Evolutionary conservation across 2,329 filamentous ascomycete genomes (phyloP), one percentile per base, ranked within the genome.

Genomic region (Phialophora macrospora): DNA sequence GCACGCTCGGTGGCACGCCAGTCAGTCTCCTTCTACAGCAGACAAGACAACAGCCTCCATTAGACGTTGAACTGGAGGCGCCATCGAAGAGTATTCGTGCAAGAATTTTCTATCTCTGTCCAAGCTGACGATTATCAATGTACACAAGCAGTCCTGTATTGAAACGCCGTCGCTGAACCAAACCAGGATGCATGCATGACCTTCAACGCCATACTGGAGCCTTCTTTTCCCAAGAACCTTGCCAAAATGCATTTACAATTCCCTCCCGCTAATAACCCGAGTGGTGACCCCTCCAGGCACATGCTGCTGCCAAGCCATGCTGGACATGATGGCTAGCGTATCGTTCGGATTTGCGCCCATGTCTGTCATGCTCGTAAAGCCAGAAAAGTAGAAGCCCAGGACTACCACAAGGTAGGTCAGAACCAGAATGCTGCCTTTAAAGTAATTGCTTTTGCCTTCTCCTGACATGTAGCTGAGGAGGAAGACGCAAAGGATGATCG

Each of bases 391-490:
- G 81, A 96, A 99, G 1, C 95, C 95, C 52, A 92, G 87, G 30
- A 97, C 82, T 56, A 99, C 92, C 30, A 98, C 95, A 26, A 98
- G 79, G 77, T 99, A 99, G 38, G 92, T 95, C 58, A 99, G 82
- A 69, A 98, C 88, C 60, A 99, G 83, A 72, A 98, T 97, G 70
- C 92, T 96, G 59, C 95, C 95, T 82, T 99, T 99, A 87, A 99
- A 99, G 79, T 99, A 99, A 79, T 99, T 99, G 82, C 93, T 98
- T 87, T 99, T 99, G 48, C 95, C 95, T 80, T 99, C 95, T 59
- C 94, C 92, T 73, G 98, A 96, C 83, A 99, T 94, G 82, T 98
- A 97, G 74, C 93, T 97, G 71, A 99, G 87, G 63, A 99, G 81
- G 81, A 99, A 97, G 20, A 99, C 93, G 74, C 94, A 97, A 17